phyloP scores from a whole-genome alignment of 176 grass and related monocot species.

The Eragrostis nindensis region DNA sequence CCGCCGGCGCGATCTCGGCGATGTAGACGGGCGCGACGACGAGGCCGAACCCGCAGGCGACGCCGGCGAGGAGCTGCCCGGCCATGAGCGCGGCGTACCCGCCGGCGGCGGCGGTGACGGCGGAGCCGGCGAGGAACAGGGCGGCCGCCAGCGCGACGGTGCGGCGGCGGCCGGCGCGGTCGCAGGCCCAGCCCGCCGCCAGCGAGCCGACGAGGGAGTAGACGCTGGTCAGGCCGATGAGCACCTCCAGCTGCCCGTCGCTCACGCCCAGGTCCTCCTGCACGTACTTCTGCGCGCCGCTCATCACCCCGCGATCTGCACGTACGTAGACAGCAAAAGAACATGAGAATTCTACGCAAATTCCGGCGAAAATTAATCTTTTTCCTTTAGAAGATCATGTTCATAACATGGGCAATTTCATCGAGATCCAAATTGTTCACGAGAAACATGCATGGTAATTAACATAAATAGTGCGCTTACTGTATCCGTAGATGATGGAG shows the following conservation, averaged over 20 bases:
- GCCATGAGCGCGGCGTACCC: constrained; percentile 59
- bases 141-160: constrained; percentile 52
- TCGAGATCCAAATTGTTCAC: background rate
- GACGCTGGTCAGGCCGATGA: constrained; percentile 60
- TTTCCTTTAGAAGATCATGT: too few species aligned
- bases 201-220: constrained; percentile 74
- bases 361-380: too few species aligned
- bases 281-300: constrained; percentile 59
- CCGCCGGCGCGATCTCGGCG: constrained; percentile 62
- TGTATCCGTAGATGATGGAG: constrained; percentile 59
- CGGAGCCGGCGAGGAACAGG: constrained; percentile 61
- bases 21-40: constrained; percentile 66
- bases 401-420: too few species aligned
- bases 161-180: constrained; percentile 55
- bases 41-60: constrained; percentile 60
- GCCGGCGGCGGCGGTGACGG: constrained; percentile 35
- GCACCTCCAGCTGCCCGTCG: constrained; percentile 65
- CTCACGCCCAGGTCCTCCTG: constrained; percentile 49
- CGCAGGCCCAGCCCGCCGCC: constrained; percentile 59
- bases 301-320: constrained; percentile 71
- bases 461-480: too few species aligned
- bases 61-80: constrained; percentile 53
- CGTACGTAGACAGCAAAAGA: too few species aligned
- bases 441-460: background rate
- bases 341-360: too few species aligned